A percentile compares a stretch with the other conserved stretches of the same genome.
phyloP scores from a whole-genome alignment of 306 rosid species.

The Benincasa hispida region DNA sequence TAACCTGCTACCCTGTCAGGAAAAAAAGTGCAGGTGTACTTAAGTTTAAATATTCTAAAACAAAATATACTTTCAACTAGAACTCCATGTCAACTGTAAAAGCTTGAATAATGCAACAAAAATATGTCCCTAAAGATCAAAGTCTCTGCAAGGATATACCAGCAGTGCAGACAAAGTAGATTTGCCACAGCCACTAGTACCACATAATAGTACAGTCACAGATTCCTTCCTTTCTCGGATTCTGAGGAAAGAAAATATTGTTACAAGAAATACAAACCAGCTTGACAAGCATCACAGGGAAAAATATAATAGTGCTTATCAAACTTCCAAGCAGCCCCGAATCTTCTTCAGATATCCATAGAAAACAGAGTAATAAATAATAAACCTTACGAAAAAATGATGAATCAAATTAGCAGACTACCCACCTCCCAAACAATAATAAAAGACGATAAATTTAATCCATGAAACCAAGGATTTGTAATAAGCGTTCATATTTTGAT shows the following conservation, averaged over 20 bases:
- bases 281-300: neutral
- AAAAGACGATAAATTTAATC: neutral
- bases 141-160: constrained; percentile 32
- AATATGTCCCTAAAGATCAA: neutral
- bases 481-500: neutral
- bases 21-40: neutral
- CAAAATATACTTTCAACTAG: neutral
- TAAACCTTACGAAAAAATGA: neutral
- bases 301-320: neutral
- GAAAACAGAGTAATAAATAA: neutral
- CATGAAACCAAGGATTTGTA: neutral
- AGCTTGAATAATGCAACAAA: neutral
- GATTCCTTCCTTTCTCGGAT: constrained; percentile 91
- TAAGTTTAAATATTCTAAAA: constrained; percentile 1
- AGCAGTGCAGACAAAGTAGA: constrained; percentile 91
- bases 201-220: constrained; percentile 76
- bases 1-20: constrained; percentile 80
- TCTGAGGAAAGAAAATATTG: constrained; percentile 24
- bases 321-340: neutral
- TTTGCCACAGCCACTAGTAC: constrained; percentile 98
- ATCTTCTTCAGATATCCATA: neutral
- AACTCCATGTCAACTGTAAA: neutral
- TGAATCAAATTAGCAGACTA: neutral
- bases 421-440: neutral
- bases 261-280: neutral